These are phyloP conservation scores for Hericium erinaceus DNA, from an alignment of 768 basidiomycete species.

Conservation along the genomic window DNA sequence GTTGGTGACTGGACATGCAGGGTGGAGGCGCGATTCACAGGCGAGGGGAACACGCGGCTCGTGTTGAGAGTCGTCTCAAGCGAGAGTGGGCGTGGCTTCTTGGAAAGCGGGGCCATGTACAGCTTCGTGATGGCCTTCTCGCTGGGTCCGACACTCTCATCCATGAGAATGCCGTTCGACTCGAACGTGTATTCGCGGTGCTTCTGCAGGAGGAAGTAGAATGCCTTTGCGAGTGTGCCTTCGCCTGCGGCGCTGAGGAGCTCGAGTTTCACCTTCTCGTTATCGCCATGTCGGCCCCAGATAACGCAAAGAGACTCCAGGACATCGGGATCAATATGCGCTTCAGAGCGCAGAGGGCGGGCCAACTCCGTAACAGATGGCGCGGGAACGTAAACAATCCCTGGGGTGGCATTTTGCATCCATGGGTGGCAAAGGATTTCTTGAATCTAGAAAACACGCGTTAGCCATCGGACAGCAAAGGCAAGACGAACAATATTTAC, in stretches of 20 bases:
- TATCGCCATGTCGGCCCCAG: slow-evolving; percentile 68
- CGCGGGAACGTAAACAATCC: slow-evolving; percentile 35
- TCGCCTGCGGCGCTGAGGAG: slow-evolving; percentile 60
- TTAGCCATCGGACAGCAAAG: neutral
- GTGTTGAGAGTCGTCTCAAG: slow-evolving; percentile 3
- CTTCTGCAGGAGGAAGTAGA: slow-evolving; percentile 75
- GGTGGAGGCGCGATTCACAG: slow-evolving; percentile 11
- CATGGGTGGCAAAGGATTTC: slow-evolving; percentile 85
- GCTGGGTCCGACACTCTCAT: slow-evolving; percentile 20
- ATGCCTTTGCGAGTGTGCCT: slow-evolving; percentile 76
- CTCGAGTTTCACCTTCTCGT: slow-evolving; percentile 49
- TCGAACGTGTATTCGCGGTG: slow-evolving; percentile 61
- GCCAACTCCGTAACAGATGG: slow-evolving; percentile 43
- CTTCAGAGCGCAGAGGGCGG: slow-evolving; percentile 55
- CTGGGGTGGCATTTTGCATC: slow-evolving; percentile 45
- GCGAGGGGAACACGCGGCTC: slow-evolving; percentile 4
- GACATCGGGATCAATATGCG: slow-evolving; percentile 68
- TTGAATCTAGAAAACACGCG: slow-evolving; percentile 49
- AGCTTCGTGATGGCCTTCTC: slow-evolving; percentile 31
- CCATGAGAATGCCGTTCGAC: slow-evolving; percentile 40
- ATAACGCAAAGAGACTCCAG: slow-evolving; percentile 73
- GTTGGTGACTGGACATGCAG: slow-evolving; percentile 6
- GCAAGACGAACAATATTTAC: slow-evolving; percentile 32
- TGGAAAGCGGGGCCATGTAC: slow-evolving; percentile 32
- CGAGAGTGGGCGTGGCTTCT: slow-evolving; percentile 16